Conservation (phyloP, 257 asterid species). For the Solanum tarijense region DNA sequence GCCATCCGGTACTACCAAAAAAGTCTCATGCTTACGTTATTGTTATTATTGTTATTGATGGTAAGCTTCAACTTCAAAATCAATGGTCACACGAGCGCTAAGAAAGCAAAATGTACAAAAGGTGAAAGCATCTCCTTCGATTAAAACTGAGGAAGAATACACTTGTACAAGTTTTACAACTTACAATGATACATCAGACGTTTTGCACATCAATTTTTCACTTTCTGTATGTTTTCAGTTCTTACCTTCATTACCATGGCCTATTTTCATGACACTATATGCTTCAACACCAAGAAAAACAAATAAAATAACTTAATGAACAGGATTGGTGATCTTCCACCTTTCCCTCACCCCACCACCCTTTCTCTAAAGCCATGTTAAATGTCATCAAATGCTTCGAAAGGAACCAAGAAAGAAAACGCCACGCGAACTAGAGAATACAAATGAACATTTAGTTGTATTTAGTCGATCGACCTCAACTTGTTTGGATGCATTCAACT, state of each 20-base stretch:
- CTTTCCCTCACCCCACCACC: background rate
- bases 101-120: background rate
- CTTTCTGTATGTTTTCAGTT: background rate
- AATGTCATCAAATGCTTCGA: background rate
- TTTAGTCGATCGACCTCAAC: background rate
- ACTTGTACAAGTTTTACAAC: background rate
- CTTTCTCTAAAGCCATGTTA: background rate
- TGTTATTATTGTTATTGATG: no score
- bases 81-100: background rate
- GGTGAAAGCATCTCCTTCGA: background rate
- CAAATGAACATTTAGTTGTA: background rate
- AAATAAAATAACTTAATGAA: constrained; percentile 1
- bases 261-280: background rate
- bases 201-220: background rate
- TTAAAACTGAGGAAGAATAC: background rate
- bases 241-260: background rate
- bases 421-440: background rate
- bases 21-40: no score
- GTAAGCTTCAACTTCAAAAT: background rate
- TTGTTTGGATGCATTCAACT: background rate
- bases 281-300: background rate
- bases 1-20: no score
- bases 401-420: background rate
- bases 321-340: constrained; percentile 4
- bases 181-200: background rate